Base-by-base conservation (phyloP, 179 eudicot species). In the Drosera spatulata region DNA sequence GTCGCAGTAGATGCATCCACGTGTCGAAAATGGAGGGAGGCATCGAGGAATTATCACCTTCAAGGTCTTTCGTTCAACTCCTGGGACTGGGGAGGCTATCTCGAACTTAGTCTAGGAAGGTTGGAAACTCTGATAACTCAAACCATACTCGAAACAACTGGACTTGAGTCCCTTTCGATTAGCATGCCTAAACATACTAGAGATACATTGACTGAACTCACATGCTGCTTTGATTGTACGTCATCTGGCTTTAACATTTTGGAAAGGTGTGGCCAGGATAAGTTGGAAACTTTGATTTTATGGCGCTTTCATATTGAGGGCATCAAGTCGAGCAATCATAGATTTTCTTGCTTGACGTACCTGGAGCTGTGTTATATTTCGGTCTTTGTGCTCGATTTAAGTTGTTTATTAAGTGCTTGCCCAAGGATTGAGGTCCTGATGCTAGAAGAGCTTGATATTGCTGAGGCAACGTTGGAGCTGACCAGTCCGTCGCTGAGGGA, bases 21-120 rank as follows among this genome's bases (percentile, higher is more conserved):
- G n/a, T 80, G 89, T 56, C 58, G 85, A 40, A 84, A 81, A 62
- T 84, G 89, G 89, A 58, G 85, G 64, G 69, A 81, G 58, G 89
- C 86, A 50, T 84, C 75, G 65, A 71, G 71, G 39, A 67, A 65
- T 40, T n/a, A n/a, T n/a, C 85, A 83, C 72, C 83, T 83, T 50
- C 75, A 65, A 52, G 65, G 71, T 0, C 82, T 84, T 44, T 59
- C 79, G 7, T 81, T 84, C 65, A 74, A 72, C 62, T 84, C 78
- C 0, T 63, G 72, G 47, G 83, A 83, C 41, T 85, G 88, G 81
- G 73, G 80, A 10, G 62, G 56, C 1, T 80, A 79, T 64, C 73
- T 64, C 33, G 94, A 85, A 41, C 59, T 77, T 13, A 64, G 71
- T 3, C 62, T 73, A 0, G 67, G 69, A 50, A 67, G 70, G 38